These are phyloP conservation scores for Phaeoacremonium minimum DNA, from an alignment of 2,329 filamentous ascomycete species.

Conservation along the genomic window DNA sequence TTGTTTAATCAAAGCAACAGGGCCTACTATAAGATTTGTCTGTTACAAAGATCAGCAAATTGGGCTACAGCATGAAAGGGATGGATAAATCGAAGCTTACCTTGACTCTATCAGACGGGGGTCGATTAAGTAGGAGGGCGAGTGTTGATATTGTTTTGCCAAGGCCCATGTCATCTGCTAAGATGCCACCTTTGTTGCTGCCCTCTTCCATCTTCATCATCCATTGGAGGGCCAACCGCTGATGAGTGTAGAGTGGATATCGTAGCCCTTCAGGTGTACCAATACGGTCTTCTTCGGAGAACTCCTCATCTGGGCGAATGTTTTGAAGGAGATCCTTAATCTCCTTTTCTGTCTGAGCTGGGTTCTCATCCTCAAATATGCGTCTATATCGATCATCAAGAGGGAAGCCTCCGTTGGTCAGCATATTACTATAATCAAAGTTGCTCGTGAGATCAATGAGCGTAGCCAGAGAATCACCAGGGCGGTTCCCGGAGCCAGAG, in stretches of 20 bases:
- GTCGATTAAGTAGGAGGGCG: slow-evolving; percentile 67
- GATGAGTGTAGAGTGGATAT: slow-evolving; percentile 72
- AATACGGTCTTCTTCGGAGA: slow-evolving; percentile 57
- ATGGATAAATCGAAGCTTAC: too few species aligned
- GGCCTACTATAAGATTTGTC: slow-evolving; percentile 80
- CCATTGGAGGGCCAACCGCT: slow-evolving; percentile 74
- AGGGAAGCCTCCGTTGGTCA: not conserved
- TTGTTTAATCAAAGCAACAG: slow-evolving; percentile 74
- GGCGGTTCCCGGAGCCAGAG: too few species aligned
- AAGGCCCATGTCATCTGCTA: slow-evolving; percentile 79
- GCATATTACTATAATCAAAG: too few species aligned
- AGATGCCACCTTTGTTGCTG: slow-evolving; percentile 71
- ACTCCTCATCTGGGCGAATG: slow-evolving; percentile 67
- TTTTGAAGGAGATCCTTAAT: slow-evolving; percentile 67
- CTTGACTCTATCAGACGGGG: slow-evolving; percentile 53
- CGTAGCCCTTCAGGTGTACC: slow-evolving; percentile 66
- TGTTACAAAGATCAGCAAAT: too few species aligned
- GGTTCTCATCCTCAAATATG: not conserved
- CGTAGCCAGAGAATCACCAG: too few species aligned
- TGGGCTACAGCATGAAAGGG: too few species aligned
- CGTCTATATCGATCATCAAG: not conserved
- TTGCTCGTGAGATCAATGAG: too few species aligned
- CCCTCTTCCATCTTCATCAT: slow-evolving; percentile 71
- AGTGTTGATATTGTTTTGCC: slow-evolving; percentile 83
- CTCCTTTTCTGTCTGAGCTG: slow-evolving; percentile 47